phyloP scores from a whole-genome alignment of 2,329 filamentous ascomycete genomes.

The Verticillium tricorpus region DNA sequence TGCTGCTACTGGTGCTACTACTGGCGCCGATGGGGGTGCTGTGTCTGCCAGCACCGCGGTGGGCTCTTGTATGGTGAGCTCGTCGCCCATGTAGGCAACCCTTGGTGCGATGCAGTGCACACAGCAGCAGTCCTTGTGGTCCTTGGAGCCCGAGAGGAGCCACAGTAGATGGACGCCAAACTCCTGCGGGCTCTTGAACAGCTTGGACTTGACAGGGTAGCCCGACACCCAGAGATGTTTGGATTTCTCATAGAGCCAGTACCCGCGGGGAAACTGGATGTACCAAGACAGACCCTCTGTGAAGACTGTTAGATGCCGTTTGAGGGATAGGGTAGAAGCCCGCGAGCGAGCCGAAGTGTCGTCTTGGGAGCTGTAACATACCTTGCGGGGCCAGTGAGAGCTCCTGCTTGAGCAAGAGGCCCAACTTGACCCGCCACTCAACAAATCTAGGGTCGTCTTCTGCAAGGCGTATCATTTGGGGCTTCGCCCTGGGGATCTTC shows the following conservation, averaged over 20 bases:
- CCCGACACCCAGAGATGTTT: constrained; percentile 47
- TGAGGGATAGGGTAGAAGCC: not conserved
- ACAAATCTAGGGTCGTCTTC: constrained; percentile 38
- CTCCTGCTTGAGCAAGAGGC: constrained; percentile 41
- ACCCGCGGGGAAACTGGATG: constrained; percentile 38
- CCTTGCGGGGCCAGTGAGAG: constrained; percentile 35
- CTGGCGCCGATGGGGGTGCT: not conserved
- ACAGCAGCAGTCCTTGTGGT: constrained; percentile 47
- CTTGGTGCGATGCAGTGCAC: constrained; percentile 38
- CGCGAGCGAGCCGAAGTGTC: not conserved
- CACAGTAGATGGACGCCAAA: constrained; percentile 49
- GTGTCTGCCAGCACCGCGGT: not conserved
- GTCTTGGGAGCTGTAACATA: constrained; percentile 14
- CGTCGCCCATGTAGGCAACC: not conserved
- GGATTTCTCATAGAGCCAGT: constrained; percentile 43
- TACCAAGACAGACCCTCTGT: constrained; percentile 39
- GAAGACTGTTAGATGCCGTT: constrained; percentile 10
- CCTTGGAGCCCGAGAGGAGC: constrained; percentile 42
- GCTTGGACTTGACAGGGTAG: constrained; percentile 41
- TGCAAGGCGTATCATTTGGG: constrained; percentile 37
- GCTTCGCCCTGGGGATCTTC: constrained; percentile 32
- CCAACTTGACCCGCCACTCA: constrained; percentile 41
- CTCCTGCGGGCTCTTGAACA: constrained; percentile 49
- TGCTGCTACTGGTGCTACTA: constrained; percentile 4
- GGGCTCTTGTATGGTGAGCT: constrained; percentile 4